phyloP scores from a whole-genome alignment of 148 eudicot species.

The Nepenthes mirabilis region DNA sequence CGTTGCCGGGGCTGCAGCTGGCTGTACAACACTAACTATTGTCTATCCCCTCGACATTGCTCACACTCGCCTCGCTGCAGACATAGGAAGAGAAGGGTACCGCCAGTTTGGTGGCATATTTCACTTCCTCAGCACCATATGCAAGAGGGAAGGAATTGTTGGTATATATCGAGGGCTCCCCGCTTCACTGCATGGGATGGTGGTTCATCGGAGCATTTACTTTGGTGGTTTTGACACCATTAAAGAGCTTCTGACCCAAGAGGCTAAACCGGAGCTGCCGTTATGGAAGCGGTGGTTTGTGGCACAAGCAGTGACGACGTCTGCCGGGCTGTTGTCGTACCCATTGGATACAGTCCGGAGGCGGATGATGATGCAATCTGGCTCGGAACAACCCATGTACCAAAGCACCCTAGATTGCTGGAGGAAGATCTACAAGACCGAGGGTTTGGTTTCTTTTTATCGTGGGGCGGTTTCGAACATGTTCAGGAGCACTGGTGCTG shows the following conservation, averaged over 20 bases:
- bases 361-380: constrained; percentile 99
- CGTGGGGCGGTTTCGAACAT: constrained; percentile 83
- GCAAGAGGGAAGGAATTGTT: constrained; percentile 45
- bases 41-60: constrained; percentile 96
- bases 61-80: constrained; percentile 94
- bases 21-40: constrained; percentile 70
- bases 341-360: constrained; percentile 90
- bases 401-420: constrained; percentile 71
- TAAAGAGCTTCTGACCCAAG: constrained; percentile 54
- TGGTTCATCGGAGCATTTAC: constrained; percentile 74
- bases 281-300: constrained; percentile 92
- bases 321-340: constrained; percentile 80
- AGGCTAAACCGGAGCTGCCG: constrained; percentile 40
- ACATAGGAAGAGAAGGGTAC: constrained; percentile 45
- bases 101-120: constrained; percentile 76
- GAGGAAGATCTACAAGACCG: constrained; percentile 61
- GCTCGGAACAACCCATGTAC: constrained; percentile 57
- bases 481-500: constrained; percentile 93
- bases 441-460: constrained; percentile 69
- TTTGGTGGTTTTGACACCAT: constrained; percentile 93
- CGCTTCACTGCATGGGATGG: constrained; percentile 96
- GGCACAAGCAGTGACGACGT: constrained; percentile 84
- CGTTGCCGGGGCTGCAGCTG: constrained; percentile 88
- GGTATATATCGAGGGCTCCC: constrained; percentile 91
- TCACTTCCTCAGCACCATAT: constrained; percentile 58